Evolutionary conservation across 169 alveolate species (phyloP).

Genomic region (Plasmodium inui): DNA sequence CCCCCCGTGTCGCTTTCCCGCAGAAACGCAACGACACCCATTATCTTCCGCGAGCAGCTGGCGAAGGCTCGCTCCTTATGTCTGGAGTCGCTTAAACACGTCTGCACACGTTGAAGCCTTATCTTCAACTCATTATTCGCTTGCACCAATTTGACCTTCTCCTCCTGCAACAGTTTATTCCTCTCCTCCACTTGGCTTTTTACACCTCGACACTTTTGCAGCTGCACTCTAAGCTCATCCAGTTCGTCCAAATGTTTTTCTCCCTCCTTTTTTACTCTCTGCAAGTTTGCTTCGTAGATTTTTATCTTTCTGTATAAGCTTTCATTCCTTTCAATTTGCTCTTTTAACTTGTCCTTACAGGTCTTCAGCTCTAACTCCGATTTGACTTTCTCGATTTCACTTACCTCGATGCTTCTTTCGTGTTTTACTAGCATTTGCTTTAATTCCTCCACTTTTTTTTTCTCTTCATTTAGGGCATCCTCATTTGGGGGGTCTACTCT

Average conservation of each 20-base stretch:
- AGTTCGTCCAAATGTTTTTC: conserved; percentile 17
- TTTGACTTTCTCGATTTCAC: conserved; percentile 2
- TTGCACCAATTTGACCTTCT: conserved; percentile 7
- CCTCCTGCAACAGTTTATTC: conserved; percentile 34
- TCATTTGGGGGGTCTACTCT: neutral
- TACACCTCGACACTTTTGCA: conserved; percentile 17
- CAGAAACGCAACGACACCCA: conserved; percentile 3
- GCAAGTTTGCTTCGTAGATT: conserved; percentile 6
- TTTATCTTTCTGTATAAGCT: conserved; percentile 16
- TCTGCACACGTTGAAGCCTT: conserved; percentile 7
- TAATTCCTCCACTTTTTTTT: conserved; percentile 3
- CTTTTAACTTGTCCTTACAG: conserved; percentile 29
- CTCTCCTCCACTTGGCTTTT: neutral
- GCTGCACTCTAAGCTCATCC: conserved; percentile 19
- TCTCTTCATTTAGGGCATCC: neutral
- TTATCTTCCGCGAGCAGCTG: conserved; percentile 26
- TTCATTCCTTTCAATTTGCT: conserved; percentile 46
- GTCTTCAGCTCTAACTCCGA: conserved; percentile 6
- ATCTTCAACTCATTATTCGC: conserved; percentile 19
- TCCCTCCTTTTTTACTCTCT: conserved; percentile 27
- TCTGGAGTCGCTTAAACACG: neutral
- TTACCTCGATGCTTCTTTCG: neutral
- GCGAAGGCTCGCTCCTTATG: conserved; percentile 16
- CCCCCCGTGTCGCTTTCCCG: neutral
- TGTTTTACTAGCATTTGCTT: neutral